Conservation (phyloP, 1,284 basidiomycete species). For the Rhizoctonia solani region DNA sequence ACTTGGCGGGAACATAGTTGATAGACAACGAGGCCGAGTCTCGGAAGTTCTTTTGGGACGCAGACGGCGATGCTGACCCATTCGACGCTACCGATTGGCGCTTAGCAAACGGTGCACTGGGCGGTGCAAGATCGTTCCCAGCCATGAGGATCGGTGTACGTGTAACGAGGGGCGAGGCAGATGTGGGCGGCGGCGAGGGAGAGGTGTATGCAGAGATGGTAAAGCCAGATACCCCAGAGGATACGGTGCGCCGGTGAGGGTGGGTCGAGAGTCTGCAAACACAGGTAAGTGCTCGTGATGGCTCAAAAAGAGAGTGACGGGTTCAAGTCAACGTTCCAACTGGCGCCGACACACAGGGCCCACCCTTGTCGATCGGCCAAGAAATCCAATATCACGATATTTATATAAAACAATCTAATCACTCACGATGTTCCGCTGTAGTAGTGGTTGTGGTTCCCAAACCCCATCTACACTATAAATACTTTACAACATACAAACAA, state of each 20-base stretch:
- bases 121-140: slow-evolving; percentile 31
- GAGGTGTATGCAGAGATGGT: slow-evolving; percentile 30
- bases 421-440: slow-evolving; percentile 6
- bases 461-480: neutral
- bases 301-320: neutral
- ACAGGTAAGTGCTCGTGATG: neutral
- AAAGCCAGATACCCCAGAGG: slow-evolving; percentile 14
- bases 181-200: slow-evolving; percentile 12
- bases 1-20: slow-evolving; percentile 70
- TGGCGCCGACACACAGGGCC: slow-evolving; percentile 4
- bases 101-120: slow-evolving; percentile 31
- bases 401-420: too few relatives aligned
- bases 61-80: slow-evolving; percentile 24
- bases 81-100: slow-evolving; percentile 29
- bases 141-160: slow-evolving; percentile 22
- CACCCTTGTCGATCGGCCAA: too few relatives aligned
- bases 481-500: neutral
- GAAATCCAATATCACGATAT: too few relatives aligned
- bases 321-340: neutral
- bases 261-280: slow-evolving; percentile 4
- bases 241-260: slow-evolving; percentile 27
- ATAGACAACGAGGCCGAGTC: slow-evolving; percentile 52
- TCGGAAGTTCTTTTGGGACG: slow-evolving; percentile 34
- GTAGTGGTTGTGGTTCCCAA: slow-evolving; percentile 22
- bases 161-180: slow-evolving; percentile 6